Percentiles rank a stretch among this genome's conserved stretches.
Conservation (phyloP, 345 rosid genomes). For the Hirschfeldia incana region DNA sequence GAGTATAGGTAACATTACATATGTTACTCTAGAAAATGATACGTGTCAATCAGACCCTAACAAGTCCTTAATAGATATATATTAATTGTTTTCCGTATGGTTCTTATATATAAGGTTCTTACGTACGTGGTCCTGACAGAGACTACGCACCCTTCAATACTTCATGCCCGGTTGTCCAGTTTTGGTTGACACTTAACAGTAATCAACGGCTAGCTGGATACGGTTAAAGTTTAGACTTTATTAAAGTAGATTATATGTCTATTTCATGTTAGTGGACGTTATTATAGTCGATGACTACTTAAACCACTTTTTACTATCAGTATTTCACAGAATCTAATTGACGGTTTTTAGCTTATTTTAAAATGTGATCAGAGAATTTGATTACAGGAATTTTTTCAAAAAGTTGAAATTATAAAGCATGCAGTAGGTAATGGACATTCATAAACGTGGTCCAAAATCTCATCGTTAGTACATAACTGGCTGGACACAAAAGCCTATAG, state of each 20-base stretch:
- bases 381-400: neutral
- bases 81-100: conserved; percentile 1
- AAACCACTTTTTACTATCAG: neutral
- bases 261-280: conserved; percentile 15
- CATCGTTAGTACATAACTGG: conserved; percentile 38
- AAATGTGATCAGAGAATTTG: neutral
- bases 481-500: conserved; percentile 34
- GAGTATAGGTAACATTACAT: conserved; percentile 1
- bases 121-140: conserved; percentile 39
- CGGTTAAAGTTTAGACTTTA: conserved; percentile 24
- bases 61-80: neutral
- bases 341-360: neutral
- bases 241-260: neutral
- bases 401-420: conserved; percentile 9
- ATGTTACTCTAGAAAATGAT: conserved; percentile 14
- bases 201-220: conserved; percentile 23
- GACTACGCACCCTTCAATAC: conserved; percentile 29
- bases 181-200: conserved; percentile 22
- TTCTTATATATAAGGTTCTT: conserved; percentile 1
- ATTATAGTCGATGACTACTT: neutral
- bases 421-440: conserved; percentile 37
- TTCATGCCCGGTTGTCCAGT: conserved; percentile 13
- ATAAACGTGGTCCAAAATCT: conserved; percentile 41
- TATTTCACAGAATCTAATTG: neutral
- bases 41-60: conserved; percentile 13